These are phyloP conservation scores for Oemleria cerasiformis DNA, from an alignment of 306 rosid species.

Conservation along the genomic window DNA sequence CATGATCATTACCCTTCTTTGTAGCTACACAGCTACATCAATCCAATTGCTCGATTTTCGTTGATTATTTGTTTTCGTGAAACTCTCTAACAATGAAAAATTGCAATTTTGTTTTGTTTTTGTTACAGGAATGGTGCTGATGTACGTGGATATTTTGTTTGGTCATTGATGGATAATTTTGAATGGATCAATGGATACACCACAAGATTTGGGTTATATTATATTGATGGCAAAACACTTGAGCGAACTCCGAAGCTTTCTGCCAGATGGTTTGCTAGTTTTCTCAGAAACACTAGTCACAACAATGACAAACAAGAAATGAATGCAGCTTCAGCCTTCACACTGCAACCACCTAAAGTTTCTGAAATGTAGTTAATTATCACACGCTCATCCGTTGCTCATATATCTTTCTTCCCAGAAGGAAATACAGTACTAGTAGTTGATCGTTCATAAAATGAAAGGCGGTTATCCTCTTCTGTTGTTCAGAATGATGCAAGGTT, in stretches of 20 bases:
- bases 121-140: conserved; percentile 60
- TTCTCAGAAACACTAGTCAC: conserved; percentile 33
- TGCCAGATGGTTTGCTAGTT: conserved; percentile 49
- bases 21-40: no score
- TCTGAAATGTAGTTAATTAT: not conserved
- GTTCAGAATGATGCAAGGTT: no score
- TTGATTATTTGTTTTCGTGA: not conserved
- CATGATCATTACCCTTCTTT: no score
- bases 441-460: no score
- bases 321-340: not conserved
- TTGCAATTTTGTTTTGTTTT: not conserved
- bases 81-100: not conserved
- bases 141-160: conserved; percentile 63
- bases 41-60: not conserved
- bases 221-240: conserved; percentile 49
- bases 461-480: no score
- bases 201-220: conserved; percentile 50
- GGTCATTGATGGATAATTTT: conserved; percentile 70
- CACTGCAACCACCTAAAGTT: not conserved
- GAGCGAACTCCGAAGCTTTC: conserved; percentile 55
- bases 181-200: conserved; percentile 55
- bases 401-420: no score
- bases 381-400: no score
- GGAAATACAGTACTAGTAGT: no score
- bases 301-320: not conserved